Conservation (phyloP, 164 flowering plant species). For the Macadamia tetraphylla region DNA sequence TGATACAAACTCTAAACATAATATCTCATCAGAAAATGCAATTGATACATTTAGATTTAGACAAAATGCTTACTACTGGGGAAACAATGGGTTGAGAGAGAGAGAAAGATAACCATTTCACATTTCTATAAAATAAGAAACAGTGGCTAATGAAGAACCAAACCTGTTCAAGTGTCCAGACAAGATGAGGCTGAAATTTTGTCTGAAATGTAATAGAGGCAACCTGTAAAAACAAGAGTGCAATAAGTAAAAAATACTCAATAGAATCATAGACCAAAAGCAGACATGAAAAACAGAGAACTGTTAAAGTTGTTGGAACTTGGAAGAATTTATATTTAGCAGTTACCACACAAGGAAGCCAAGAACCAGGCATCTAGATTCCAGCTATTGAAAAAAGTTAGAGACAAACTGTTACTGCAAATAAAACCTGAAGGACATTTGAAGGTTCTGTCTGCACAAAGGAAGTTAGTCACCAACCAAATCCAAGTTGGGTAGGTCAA, state of each 20-base stretch:
- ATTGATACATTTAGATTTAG: too few relatives aligned
- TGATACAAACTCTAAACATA: too few relatives aligned
- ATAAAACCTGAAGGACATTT: too few relatives aligned
- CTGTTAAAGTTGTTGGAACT: not conserved
- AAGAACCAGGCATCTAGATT: not conserved
- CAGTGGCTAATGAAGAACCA: slow-evolving; percentile 1
- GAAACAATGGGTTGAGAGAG: too few relatives aligned
- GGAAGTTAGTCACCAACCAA: too few relatives aligned
- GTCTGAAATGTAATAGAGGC: slow-evolving; percentile 72
- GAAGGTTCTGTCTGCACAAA: too few relatives aligned
- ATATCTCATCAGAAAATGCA: too few relatives aligned
- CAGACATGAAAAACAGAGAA: not conserved
- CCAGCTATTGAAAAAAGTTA: not conserved
- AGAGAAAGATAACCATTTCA: too few relatives aligned
- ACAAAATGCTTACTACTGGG: too few relatives aligned
- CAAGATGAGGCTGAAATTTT: slow-evolving; percentile 82
- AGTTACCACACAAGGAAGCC: not conserved
- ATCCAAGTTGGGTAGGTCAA: too few relatives aligned
- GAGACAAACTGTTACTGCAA: too few relatives aligned
- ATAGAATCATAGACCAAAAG: not conserved
- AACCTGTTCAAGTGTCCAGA: slow-evolving; percentile 95
- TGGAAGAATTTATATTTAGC: not conserved
- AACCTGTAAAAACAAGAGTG: slow-evolving; percentile 41
- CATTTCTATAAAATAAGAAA: slow-evolving; percentile 1
- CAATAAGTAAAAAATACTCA: not conserved